These are phyloP conservation scores for Fusarium concolor DNA, from an alignment of 2,329 filamentous ascomycete species.

Conservation along the genomic window DNA sequence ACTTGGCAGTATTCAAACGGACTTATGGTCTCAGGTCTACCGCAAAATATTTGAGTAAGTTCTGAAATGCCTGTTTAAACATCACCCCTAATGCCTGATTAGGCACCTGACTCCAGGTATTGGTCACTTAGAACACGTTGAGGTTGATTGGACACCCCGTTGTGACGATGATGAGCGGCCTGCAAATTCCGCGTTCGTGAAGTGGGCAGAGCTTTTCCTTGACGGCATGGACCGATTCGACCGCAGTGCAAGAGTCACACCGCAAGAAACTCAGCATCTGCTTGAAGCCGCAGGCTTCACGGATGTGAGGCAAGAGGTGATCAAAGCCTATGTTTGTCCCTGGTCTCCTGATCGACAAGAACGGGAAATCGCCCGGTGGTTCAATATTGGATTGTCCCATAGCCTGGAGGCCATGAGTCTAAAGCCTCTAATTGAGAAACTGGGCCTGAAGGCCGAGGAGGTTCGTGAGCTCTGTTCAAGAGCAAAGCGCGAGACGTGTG, in stretches of 20 bases:
- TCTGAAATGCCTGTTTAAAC: neutral
- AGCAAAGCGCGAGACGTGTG: slow-evolving; percentile 76
- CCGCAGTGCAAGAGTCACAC: slow-evolving; percentile 72
- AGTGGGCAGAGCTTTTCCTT: slow-evolving; percentile 78
- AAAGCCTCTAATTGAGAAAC: slow-evolving; percentile 72
- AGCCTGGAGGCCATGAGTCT: slow-evolving; percentile 79
- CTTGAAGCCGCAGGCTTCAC: slow-evolving; percentile 81
- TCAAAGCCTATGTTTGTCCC: slow-evolving; percentile 78
- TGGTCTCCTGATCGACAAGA: slow-evolving; percentile 75
- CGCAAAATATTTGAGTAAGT: slow-evolving; percentile 73
- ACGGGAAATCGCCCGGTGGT: slow-evolving; percentile 81
- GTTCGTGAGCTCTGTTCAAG: slow-evolving; percentile 71
- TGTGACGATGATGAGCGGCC: slow-evolving; percentile 75
- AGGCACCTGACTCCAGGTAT: slow-evolving; percentile 81
- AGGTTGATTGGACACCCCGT: slow-evolving; percentile 84
- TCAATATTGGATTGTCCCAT: slow-evolving; percentile 80
- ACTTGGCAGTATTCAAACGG: slow-evolving; percentile 77
- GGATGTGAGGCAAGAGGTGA: slow-evolving; percentile 77
- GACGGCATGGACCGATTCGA: slow-evolving; percentile 74
- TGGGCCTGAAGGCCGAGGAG: slow-evolving; percentile 64
- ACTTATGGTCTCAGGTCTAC: slow-evolving; percentile 79
- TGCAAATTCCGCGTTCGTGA: slow-evolving; percentile 65
- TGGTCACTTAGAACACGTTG: slow-evolving; percentile 86
- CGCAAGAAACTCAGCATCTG: slow-evolving; percentile 63
- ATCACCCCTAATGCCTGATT: slow-evolving; percentile 20